Evolutionary conservation across 805 yeast genomes (phyloP).

Genomic region (Candida ovalis): DNA sequence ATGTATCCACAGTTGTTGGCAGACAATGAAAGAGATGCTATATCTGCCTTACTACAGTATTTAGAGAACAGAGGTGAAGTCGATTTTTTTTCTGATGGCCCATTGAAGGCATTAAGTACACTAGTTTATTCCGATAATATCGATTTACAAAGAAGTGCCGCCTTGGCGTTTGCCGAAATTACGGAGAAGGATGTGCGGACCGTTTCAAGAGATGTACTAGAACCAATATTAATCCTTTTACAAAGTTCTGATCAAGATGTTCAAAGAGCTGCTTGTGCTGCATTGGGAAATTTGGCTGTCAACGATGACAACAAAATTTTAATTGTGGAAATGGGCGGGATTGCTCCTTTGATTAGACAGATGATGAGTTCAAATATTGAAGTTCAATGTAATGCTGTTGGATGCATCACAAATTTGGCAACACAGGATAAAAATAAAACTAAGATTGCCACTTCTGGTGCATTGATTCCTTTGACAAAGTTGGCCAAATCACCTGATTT

Average conservation of each 20-base stretch:
- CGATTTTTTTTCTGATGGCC: conserved; percentile 85
- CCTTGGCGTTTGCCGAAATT: conserved; percentile 96
- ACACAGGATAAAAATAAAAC: conserved; percentile 97
- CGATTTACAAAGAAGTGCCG: conserved; percentile 94
- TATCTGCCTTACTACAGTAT: conserved; percentile 81
- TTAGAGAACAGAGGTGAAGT: conserved; percentile 85
- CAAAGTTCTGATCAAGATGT: conserved; percentile 91
- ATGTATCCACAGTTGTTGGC: conserved; percentile 80
- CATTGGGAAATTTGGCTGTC: conserved; percentile 96
- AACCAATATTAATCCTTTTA: conserved; percentile 83
- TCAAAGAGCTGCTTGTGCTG: conserved; percentile 98
- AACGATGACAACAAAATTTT: conserved; percentile 90
- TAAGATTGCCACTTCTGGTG: conserved; percentile 94
- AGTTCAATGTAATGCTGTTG: conserved; percentile 98
- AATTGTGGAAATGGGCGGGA: conserved; percentile 97
- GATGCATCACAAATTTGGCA: conserved; percentile 96
- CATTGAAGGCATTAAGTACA: conserved; percentile 83
- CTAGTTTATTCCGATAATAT: conserved; percentile 92
- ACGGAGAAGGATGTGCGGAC: conserved; percentile 94
- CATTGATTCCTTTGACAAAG: conserved; percentile 88
- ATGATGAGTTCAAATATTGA: conserved; percentile 97
- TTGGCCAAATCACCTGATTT: conserved; percentile 91
- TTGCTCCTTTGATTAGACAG: conserved; percentile 93
- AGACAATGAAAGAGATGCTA: conserved; percentile 96
- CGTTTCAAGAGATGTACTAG: conserved; percentile 86